Conservation (phyloP, 768 basidiomycete species). For the Chiua virens region DNA sequence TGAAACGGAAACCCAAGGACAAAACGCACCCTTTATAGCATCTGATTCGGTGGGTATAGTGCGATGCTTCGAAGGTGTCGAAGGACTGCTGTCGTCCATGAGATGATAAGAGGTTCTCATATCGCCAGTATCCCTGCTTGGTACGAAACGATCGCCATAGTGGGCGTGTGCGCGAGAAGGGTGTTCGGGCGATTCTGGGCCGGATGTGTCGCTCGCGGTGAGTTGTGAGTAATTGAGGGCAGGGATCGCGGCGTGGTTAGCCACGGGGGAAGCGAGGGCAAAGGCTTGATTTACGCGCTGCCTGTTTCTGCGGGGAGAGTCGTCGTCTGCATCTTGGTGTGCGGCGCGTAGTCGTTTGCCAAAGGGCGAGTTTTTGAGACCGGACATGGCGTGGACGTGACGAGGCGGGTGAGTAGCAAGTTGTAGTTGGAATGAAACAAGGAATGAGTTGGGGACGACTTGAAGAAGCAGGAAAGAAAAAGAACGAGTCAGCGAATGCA, state of each 20-base stretch:
- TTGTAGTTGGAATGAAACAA: neutral
- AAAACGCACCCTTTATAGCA: conserved; percentile 63
- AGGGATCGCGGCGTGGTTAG: conserved; percentile 48
- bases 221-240: conserved; percentile 53
- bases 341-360: conserved; percentile 79
- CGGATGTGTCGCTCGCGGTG: conserved; percentile 49
- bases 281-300: conserved; percentile 57
- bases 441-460: conserved; percentile 2
- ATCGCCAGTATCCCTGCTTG: conserved; percentile 57
- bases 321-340: conserved; percentile 57
- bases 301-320: conserved; percentile 51
- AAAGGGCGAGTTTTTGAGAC: conserved; percentile 82
- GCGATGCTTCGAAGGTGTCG: conserved; percentile 59
- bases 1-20: neutral
- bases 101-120: conserved; percentile 63
- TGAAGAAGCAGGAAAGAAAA: neutral
- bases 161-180: conserved; percentile 38
- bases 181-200: conserved; percentile 42
- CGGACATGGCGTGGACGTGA: conserved; percentile 49
- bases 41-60: conserved; percentile 71
- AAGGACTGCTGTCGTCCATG: conserved; percentile 52
- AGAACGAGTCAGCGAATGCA: conserved; percentile 2
- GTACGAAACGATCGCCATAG: conserved; percentile 63
- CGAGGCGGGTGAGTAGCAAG: neutral
- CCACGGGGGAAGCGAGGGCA: conserved; percentile 35